Evolutionary conservation across 2,329 filamentous ascomycete species (phyloP).

Genomic region (Aspergillus spinulosporus): DNA sequence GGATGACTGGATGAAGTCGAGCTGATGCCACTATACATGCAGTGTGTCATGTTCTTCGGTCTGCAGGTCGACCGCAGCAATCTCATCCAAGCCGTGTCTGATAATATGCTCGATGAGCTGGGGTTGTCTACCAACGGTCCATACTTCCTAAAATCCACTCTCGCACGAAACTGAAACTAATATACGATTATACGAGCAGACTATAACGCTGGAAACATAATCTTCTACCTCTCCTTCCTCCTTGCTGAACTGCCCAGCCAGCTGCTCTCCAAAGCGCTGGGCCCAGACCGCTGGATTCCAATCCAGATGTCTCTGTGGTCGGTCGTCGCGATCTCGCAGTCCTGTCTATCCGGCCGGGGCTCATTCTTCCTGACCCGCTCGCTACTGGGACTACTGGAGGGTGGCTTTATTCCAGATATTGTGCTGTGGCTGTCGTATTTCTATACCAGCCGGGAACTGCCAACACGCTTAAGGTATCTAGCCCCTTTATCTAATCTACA

Average conservation of each 20-base stretch:
- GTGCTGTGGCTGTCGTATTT: constrained; percentile 66
- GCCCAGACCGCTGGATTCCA: constrained; percentile 58
- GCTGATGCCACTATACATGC: constrained; percentile 6
- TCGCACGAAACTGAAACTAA: constrained; percentile 38
- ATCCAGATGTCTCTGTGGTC: constrained; percentile 56
- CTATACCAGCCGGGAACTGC: constrained; percentile 67
- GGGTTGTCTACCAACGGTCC: constrained; percentile 33
- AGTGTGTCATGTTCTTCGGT: constrained; percentile 60
- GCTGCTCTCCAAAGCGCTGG: constrained; percentile 56
- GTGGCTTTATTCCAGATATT: constrained; percentile 63
- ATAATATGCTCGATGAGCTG: constrained; percentile 54
- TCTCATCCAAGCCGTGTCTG: constrained; percentile 57
- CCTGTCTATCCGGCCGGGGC: constrained; percentile 44
- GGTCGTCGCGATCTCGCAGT: constrained; percentile 49
- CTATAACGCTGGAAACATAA: constrained; percentile 55
- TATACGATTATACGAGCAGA: constrained; percentile 49
- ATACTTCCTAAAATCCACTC: constrained; percentile 40
- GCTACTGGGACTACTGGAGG: constrained; percentile 47
- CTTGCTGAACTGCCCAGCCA: constrained; percentile 59
- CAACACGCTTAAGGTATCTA: constrained; percentile 52
- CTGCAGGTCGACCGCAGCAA: constrained; percentile 62
- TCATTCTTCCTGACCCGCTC: constrained; percentile 42
- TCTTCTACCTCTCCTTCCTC: constrained; percentile 57
- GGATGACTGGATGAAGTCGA: background rate
- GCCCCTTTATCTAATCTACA: background rate